Evolutionary conservation across 179 eudicot species (phyloP).

Genomic region (Silene coronaria): DNA sequence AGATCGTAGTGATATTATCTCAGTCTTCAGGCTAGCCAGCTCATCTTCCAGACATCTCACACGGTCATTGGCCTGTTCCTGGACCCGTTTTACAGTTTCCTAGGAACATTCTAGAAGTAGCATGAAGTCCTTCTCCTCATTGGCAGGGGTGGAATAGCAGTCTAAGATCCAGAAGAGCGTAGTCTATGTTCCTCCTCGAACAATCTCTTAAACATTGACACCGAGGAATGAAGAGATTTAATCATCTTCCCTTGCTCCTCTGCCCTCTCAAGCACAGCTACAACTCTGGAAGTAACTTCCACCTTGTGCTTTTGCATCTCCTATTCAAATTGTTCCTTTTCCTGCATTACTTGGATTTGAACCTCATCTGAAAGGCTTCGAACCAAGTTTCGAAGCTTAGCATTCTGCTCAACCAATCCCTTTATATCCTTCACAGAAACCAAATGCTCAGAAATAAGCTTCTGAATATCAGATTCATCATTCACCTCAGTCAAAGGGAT

Average conservation of each 20-base stretch:
- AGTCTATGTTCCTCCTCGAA: constrained; percentile 79
- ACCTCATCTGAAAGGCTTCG: constrained; percentile 79
- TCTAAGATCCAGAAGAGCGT: constrained; percentile 37
- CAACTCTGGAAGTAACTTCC: constrained; percentile 68
- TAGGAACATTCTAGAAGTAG: constrained; percentile 56
- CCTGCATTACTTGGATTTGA: constrained; percentile 52
- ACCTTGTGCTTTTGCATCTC: constrained; percentile 62
- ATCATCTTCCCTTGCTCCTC: constrained; percentile 89
- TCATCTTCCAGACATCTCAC: constrained; percentile 69
- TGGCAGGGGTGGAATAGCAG: constrained; percentile 35
- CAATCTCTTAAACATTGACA: constrained; percentile 87
- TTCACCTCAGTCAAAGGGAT: constrained; percentile 27
- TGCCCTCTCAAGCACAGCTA: constrained; percentile 69
- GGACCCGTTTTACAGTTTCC: constrained; percentile 51
- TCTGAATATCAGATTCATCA: constrained; percentile 47
- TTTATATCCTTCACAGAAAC: constrained; percentile 77
- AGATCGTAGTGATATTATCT: constrained; percentile 56
- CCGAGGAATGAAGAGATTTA: constrained; percentile 88
- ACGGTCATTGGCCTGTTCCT: constrained; percentile 57
- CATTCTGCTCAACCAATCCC: constrained; percentile 97
- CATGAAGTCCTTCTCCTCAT: constrained; percentile 44
- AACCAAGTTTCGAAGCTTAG: constrained; percentile 75
- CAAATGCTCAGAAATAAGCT: constrained; percentile 62
- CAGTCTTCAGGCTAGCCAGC: constrained; percentile 53
- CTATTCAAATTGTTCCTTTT: constrained; percentile 63